Evolutionary conservation across 2,329 filamentous ascomycete species (phyloP).

Genomic region (Endoconidiophora laricicola): DNA sequence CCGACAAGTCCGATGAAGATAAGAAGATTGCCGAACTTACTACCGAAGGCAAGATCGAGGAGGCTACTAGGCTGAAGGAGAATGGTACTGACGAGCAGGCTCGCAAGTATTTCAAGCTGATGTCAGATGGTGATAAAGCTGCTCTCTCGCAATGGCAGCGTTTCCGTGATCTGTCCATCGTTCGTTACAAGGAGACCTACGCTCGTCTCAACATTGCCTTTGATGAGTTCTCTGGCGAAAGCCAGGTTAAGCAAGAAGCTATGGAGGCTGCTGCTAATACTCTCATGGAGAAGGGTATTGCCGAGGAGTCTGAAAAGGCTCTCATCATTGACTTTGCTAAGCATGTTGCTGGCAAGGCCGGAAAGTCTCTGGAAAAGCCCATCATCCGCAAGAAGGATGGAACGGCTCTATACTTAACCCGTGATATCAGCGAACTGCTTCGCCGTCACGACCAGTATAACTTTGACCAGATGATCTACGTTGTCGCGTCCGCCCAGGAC

Average conservation of each 20-base stretch:
- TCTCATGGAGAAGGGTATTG: conserved; percentile 47
- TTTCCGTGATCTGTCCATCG: conserved; percentile 51
- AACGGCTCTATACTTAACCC: conserved; percentile 60
- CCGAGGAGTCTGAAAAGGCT: conserved; percentile 54
- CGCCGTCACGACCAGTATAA: conserved; percentile 44
- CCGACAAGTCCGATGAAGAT: conserved; percentile 48
- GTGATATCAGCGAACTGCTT: conserved; percentile 60
- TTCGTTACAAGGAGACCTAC: conserved; percentile 51
- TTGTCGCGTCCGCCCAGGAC: conserved; percentile 56
- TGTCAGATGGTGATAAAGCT: conserved; percentile 48
- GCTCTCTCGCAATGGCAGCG: conserved; percentile 47
- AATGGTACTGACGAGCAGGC: conserved; percentile 56
- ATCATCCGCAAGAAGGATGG: conserved; percentile 59
- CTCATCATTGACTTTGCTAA: conserved; percentile 57
- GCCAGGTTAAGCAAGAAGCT: conserved; percentile 47
- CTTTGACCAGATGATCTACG: conserved; percentile 69
- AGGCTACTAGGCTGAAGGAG: conserved; percentile 26
- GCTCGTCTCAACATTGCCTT: conserved; percentile 54
- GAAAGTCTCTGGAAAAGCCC: conserved; percentile 53
- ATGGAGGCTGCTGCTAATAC: conserved; percentile 48
- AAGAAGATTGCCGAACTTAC: conserved; percentile 44
- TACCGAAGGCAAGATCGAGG: conserved; percentile 24
- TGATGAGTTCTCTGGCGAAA: conserved; percentile 60
- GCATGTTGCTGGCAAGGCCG: conserved; percentile 46
- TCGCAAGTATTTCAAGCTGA: conserved; percentile 52